Evolutionary conservation across 257 asterid species (phyloP).

Genomic region (Forsythia viridissima): DNA sequence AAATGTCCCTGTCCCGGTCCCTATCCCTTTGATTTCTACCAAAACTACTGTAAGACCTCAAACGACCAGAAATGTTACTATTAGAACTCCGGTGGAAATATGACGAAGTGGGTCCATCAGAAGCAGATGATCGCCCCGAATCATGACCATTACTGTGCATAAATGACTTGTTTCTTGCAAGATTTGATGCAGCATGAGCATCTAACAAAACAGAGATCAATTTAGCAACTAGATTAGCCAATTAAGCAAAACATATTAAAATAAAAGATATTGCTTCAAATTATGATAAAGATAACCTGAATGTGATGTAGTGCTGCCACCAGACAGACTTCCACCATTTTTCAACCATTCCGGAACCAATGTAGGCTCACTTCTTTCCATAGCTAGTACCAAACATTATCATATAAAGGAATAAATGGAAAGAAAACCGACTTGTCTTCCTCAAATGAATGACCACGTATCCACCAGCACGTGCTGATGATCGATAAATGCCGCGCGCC

Average conservation of each 20-base stretch:
- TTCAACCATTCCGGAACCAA: slow-evolving; percentile 90
- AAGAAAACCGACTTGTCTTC: slow-evolving; percentile 22
- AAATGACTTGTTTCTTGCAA: slow-evolving; percentile 56
- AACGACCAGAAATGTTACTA: slow-evolving; percentile 55
- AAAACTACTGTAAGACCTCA: slow-evolving; percentile 54
- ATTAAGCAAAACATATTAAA: neutral
- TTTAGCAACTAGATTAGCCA: slow-evolving; percentile 19
- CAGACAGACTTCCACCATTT: slow-evolving; percentile 50
- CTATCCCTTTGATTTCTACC: slow-evolving; percentile 57
- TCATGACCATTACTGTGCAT: slow-evolving; percentile 47
- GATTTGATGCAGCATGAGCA: slow-evolving; percentile 47
- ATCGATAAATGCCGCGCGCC: slow-evolving; percentile 7
- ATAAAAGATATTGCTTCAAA: slow-evolving; percentile 5
- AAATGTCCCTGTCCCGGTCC: slow-evolving; percentile 52
- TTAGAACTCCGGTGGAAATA: slow-evolving; percentile 64
- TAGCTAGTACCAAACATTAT: slow-evolving; percentile 57
- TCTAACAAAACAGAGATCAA: slow-evolving; percentile 37
- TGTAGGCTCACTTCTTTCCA: slow-evolving; percentile 89
- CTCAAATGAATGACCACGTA: slow-evolving; percentile 13
- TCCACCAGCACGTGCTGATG: slow-evolving; percentile 7
- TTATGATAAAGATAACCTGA: slow-evolving; percentile 47
- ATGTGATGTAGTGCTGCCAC: slow-evolving; percentile 44
- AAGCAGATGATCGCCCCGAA: slow-evolving; percentile 51
- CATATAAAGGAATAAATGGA: slow-evolving; percentile 32
- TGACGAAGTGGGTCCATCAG: slow-evolving; percentile 55